These are phyloP conservation scores for Metschnikowia matae DNA, from an alignment of 805 yeast genomes.

Conservation along the genomic window DNA sequence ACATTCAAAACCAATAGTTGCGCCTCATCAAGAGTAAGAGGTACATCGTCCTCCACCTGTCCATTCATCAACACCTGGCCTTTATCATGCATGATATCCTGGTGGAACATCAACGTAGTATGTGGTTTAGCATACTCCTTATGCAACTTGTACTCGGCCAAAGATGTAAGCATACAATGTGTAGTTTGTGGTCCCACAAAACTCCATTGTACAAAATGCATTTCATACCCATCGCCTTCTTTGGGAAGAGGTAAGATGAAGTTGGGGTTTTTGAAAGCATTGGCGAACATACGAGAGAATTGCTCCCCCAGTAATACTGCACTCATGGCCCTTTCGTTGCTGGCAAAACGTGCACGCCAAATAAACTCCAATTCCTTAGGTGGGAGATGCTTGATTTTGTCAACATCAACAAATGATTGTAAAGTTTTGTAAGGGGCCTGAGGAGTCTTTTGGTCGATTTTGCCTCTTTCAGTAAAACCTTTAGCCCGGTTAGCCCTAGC, in stretches of 20 bases:
- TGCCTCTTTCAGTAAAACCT: conserved; percentile 22
- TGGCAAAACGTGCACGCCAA: conserved; percentile 85
- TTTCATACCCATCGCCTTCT: conserved; percentile 55
- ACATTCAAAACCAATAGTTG: conserved; percentile 70
- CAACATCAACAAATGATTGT: conserved; percentile 64
- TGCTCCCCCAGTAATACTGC: conserved; percentile 58
- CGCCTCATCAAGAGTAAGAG: conserved; percentile 68
- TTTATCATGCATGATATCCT: conserved; percentile 60
- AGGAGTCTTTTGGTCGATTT: conserved; percentile 34
- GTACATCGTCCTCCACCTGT: conserved; percentile 64
- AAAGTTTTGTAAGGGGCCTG: conserved; percentile 64
- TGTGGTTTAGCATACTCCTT: conserved; percentile 93
- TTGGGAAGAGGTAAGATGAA: conserved; percentile 91
- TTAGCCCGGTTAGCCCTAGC: conserved; percentile 20
- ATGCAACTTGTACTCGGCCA: conserved; percentile 88
- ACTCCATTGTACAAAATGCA: conserved; percentile 92
- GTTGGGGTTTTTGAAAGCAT: conserved; percentile 70
- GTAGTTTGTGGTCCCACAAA: conserved; percentile 79
- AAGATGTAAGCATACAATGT: conserved; percentile 85
- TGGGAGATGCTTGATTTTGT: conserved; percentile 55
- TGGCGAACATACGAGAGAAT: conserved; percentile 58
- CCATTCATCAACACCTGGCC: conserved; percentile 83
- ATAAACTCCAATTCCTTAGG: conserved; percentile 65
- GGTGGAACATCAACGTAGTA: conserved; percentile 84
- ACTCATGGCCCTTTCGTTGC: conserved; percentile 53